Percentiles rank a stretch among this genome's conserved stretches.
These are phyloP conservation scores for Fusarium floridanum DNA, from an alignment of 2,329 filamentous ascomycete genomes.

Conservation along the genomic window DNA sequence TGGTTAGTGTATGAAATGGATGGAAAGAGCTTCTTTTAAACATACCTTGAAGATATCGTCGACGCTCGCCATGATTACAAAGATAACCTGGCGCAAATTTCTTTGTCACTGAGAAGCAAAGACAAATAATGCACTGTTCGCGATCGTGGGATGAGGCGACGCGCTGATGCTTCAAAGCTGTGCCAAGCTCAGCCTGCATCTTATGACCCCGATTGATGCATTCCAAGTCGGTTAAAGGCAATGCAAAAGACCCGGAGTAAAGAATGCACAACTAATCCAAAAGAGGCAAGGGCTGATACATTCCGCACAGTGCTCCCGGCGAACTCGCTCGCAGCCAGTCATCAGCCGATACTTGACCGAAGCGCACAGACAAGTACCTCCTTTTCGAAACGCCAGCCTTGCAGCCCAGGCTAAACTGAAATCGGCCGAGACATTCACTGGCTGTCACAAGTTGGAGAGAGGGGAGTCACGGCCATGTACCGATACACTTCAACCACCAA, in stretches of 20 bases:
- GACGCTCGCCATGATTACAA: conserved; percentile 64
- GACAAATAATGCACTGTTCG: conserved; percentile 5
- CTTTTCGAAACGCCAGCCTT: conserved; percentile 9
- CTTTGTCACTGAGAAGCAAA: background rate
- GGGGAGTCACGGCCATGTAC: conserved; percentile 25
- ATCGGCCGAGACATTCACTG: conserved; percentile 11
- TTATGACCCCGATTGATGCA: conserved; percentile 30
- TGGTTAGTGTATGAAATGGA: conserved; percentile 26
- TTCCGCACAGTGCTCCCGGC: conserved; percentile 24
- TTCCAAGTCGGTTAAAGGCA: conserved; percentile 13
- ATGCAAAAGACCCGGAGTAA: conserved; percentile 19
- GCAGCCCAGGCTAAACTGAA: background rate
- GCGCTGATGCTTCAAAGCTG: background rate
- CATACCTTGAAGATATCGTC: conserved; percentile 70
- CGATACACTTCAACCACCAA: conserved; percentile 38
- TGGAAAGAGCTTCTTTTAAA: background rate
- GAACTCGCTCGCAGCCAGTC: background rate
- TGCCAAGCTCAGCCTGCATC: conserved; percentile 16
- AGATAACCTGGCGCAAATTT: background rate
- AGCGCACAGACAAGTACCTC: conserved; percentile 8
- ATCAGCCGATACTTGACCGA: conserved; percentile 22
- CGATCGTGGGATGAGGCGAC: conserved; percentile 12
- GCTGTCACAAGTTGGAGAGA: conserved; percentile 34
- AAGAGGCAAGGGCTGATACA: background rate
- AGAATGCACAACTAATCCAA: conserved; percentile 13